A percentile compares a stretch with the other conserved stretches of the same genome.
Evolutionary conservation across 75 land plant species (phyloP).

Genomic region (Isoetes taiwanensis): DNA sequence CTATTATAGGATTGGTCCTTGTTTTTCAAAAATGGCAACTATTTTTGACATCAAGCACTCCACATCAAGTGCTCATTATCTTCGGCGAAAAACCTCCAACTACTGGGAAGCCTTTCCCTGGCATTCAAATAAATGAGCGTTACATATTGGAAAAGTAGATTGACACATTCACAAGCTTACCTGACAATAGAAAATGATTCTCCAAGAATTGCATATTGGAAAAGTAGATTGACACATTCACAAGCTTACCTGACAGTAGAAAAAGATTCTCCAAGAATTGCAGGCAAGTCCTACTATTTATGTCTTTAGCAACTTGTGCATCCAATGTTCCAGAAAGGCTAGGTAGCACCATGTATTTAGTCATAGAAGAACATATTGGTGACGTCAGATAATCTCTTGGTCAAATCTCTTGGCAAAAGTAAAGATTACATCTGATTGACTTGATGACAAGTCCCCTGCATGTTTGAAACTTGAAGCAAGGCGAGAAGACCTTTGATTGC

Average conservation of each 20-base stretch:
- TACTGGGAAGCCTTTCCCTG: no score
- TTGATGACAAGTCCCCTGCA: conserved; percentile 26
- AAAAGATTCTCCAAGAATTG: conserved; percentile 12
- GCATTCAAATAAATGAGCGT: no score
- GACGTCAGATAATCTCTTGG: conserved; percentile 18
- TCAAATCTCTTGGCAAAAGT: conserved; percentile 10
- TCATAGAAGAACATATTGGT: neutral
- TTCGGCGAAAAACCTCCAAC: no score
- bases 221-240: no score
- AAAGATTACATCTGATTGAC: conserved; percentile 21
- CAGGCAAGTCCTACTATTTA: conserved; percentile 25
- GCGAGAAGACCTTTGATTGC: conserved; percentile 27
- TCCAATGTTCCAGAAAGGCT: conserved; percentile 5
- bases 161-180: no score
- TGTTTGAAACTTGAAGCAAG: neutral
- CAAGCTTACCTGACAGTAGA: conserved; percentile 18
- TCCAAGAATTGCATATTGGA: no score
- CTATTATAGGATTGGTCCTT: no score
- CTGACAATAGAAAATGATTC: conserved; percentile 13
- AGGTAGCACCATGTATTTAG: neutral
- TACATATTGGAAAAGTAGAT: no score
- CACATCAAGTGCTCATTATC: no score
- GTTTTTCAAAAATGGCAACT: no score
- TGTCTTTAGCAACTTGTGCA: conserved; percentile 10
- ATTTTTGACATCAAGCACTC: no score